Evolutionary conservation across 176 grass and related monocot species (phyloP).

Genomic region (Guadua angustifolia): DNA sequence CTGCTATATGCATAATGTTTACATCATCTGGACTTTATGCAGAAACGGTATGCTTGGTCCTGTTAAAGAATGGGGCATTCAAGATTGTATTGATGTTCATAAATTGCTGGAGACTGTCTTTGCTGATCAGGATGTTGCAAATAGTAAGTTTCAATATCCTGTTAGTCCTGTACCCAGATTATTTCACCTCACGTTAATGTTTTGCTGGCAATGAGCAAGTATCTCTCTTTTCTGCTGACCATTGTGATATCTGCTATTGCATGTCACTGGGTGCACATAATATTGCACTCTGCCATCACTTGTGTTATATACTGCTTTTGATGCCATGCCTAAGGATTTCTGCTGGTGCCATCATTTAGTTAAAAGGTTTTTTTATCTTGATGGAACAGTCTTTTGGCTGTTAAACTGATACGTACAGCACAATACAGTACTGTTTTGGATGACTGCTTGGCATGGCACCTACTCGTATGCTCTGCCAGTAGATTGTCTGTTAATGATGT

Average conservation of each 20-base stretch:
- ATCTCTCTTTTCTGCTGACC: background rate
- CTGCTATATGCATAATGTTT: slow-evolving; percentile 6
- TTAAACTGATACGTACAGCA: slow-evolving; percentile 8
- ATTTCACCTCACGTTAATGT: background rate
- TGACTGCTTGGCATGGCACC: background rate
- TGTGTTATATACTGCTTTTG: background rate
- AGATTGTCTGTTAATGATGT: slow-evolving; percentile 3
- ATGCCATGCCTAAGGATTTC: slow-evolving; percentile 16
- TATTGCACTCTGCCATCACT: background rate
- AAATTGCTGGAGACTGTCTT: slow-evolving; percentile 78
- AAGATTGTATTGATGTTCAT: slow-evolving; percentile 89
- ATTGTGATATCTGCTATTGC: background rate
- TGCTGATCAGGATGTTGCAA: slow-evolving; percentile 61
- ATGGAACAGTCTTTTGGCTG: background rate
- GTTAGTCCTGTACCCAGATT: background rate
- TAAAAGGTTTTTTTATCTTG: background rate
- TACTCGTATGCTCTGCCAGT: background rate
- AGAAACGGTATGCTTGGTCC: slow-evolving; percentile 62
- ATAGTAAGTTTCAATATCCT: slow-evolving; percentile 60
- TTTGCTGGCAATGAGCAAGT: slow-evolving; percentile 1
- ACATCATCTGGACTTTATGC: slow-evolving; percentile 36
- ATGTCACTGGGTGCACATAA: background rate
- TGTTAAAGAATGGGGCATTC: slow-evolving; percentile 71
- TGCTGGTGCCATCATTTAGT: background rate
- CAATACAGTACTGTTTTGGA: background rate